Evolutionary conservation across 1,139 yeast species (phyloP), one percentile per base, ranked within the genome.

Genomic region (Blastobotrys aristatus): DNA sequence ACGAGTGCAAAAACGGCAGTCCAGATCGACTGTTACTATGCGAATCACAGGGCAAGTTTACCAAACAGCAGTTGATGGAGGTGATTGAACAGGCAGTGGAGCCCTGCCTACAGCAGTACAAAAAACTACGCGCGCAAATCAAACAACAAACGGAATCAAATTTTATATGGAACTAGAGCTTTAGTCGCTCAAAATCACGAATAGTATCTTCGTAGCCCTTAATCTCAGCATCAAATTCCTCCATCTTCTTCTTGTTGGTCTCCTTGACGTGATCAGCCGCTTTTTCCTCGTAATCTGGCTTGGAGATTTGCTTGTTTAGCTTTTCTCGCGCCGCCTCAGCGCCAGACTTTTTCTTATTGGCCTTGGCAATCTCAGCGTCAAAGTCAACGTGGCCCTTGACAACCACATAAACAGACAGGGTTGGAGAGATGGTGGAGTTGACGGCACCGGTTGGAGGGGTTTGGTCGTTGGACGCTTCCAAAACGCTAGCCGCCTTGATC

Each of bases 331-430:
- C 63, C 58, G 72, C 74, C 53, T 67, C 65, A 36, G 76, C 71
- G 67, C 80, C 82, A 50, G 69, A 75, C 62, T 89, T 75, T 72
- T 85, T 89, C 76, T 80, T 81, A 60, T 74, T 68, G 40, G 90
- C 95, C 76, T 90, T 92, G 57, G 75, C 64, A 61, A 92, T 86
- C 70, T 92, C 97, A 45, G 85, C 83, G 60, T 89, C 97, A 60
- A 90, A 79, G 65, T 92, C 97, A 59, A 92, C 82, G 65, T 86
- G 94, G 48, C 97, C 97, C 75, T 88, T 88, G 51, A 92, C 97
- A 65, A 92, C 76, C 32, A 90, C 80, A 62, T 87, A 96, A 33
- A 90, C 97, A 53, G 83, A 84, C 63, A 88, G 82, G 45, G 79
- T 84, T 40, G 95, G 84, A 50, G 80, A 79, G 53, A 90, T 85